Conservation (phyloP, 768 basidiomycete genomes). For the Trametes elegans region DNA sequence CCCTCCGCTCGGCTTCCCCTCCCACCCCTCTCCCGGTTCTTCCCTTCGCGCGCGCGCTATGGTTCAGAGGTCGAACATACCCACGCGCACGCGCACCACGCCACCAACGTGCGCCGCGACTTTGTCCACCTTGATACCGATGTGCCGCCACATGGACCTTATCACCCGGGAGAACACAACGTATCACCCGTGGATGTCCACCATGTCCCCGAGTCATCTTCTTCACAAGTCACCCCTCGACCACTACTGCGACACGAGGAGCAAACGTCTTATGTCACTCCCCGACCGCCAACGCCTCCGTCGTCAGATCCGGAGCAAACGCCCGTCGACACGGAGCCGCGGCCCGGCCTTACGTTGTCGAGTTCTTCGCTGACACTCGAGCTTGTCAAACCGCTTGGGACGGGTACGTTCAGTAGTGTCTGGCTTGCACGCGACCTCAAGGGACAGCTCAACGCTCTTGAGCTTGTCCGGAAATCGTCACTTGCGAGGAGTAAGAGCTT, state of each 20-base stretch:
- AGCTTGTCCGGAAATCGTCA: slow-evolving; percentile 27
- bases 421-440: slow-evolving; percentile 56
- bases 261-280: slow-evolving; percentile 1
- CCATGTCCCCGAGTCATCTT: background rate
- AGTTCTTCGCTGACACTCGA: slow-evolving; percentile 34
- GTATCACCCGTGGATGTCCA: slow-evolving; percentile 9
- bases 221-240: slow-evolving; percentile 1
- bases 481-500: slow-evolving; percentile 25
- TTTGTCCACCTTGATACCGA: slow-evolving; percentile 15
- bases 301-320: slow-evolving; percentile 11
- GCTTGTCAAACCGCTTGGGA: slow-evolving; percentile 57
- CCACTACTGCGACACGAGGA: slow-evolving; percentile 2
- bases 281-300: slow-evolving; percentile 14
- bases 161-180: slow-evolving; percentile 9
- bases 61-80: slow-evolving; percentile 23
- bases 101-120: slow-evolving; percentile 20
- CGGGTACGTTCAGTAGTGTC: slow-evolving; percentile 73
- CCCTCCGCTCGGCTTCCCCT: slow-evolving; percentile 26
- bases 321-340: background rate
- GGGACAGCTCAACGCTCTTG: slow-evolving; percentile 26
- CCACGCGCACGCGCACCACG: slow-evolving; percentile 13
- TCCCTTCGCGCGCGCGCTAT: slow-evolving; percentile 41
- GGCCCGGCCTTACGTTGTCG: slow-evolving; percentile 9
- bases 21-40: slow-evolving; percentile 32
- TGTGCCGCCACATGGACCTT: slow-evolving; percentile 3